phyloP scores from a whole-genome alignment of 805 yeast species.

The Sungouiozyma ichnusensis region DNA sequence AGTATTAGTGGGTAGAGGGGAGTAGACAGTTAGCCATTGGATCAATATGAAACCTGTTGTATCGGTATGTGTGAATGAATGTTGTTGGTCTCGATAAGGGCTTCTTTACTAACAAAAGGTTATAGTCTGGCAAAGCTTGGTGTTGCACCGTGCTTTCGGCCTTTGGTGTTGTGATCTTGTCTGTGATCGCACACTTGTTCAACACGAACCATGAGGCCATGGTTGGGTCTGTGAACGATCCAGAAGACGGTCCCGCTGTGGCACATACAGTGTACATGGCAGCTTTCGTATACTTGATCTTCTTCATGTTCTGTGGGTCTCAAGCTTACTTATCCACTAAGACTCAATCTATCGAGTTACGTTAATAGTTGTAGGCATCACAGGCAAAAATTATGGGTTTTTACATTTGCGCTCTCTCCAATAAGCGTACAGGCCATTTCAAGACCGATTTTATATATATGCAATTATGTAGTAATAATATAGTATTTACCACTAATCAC shows the following conservation, averaged over 20 bases:
- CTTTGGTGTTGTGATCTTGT: conserved; percentile 79
- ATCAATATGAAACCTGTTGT: conserved; percentile 39
- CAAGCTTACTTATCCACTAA: conserved; percentile 60
- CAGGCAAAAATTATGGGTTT: no score
- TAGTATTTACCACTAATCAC: no score
- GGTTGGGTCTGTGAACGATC: conserved; percentile 87
- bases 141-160: conserved; percentile 89
- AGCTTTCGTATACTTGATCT: conserved; percentile 66
- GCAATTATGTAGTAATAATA: background rate
- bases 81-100: no score
- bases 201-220: conserved; percentile 74
- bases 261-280: conserved; percentile 88
- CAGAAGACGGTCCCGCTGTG: conserved; percentile 87
- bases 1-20: no score
- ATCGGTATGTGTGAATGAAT: conserved; percentile 34
- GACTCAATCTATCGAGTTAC: conserved; percentile 53
- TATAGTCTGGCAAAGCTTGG: conserved; percentile 77
- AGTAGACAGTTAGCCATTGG: no score
- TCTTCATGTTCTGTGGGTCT: conserved; percentile 83
- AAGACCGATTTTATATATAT: background rate
- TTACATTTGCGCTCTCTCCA: no score
- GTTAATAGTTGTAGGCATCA: no score
- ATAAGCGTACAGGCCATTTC: no score
- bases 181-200: conserved; percentile 78
- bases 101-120: conserved; percentile 2